Evolutionary conservation across 2,329 filamentous ascomycete genomes (phyloP), one percentile per base, ranked within the genome.

Genomic region (Fusarium musae): DNA sequence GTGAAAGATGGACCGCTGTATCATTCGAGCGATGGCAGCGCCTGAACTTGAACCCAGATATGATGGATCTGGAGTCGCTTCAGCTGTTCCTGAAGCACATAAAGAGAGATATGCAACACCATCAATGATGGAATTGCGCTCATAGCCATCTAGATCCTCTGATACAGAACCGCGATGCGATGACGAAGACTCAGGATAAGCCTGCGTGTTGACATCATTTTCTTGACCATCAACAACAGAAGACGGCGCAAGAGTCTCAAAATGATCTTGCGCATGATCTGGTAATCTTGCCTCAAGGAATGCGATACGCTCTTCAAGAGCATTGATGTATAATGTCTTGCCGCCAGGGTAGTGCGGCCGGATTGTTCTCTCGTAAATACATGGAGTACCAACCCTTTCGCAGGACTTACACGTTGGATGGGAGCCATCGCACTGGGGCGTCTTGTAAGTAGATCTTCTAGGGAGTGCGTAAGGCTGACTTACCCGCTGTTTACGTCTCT

Each of bases 171-270:
- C 50, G 0, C 50, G 50, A 0, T 37, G 50, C 0, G 50, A 53
- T 5, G 50, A 53, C 0, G 34, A 53, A 4, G 50, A 53, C 3
- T 53, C 50, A 21, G 50, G 50, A 28, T 53, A 53, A 21, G 34
- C 0, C 9, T 53, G 50, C 3, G 0, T 0, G 0, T 53, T 36
- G 19, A 28, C 19, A 1, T 53, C 50, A 12, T 37, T 28, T 1
- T 53, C 50, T 2, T 37, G 50, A 4, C 34, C 32, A 26, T 53
- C 50, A 9, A 26, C 50, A 16, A 37, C 19, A 28, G 50, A 53
- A 37, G 50, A 28, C 4, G 50, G 50, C 3, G 23, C 34, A 0
- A 53, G 23, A 2, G 23, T 37, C 23, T 53, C 50, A 3, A 53
- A 53, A 1, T 53, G 50, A 28, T 53, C 50, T 11, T 53, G 50